A percentile compares a stretch with the other conserved stretches of the same genome.
Evolutionary conservation across 2,329 filamentous ascomycete genomes (phyloP).

Genomic region (Neofusicoccum kwambonambiense): DNA sequence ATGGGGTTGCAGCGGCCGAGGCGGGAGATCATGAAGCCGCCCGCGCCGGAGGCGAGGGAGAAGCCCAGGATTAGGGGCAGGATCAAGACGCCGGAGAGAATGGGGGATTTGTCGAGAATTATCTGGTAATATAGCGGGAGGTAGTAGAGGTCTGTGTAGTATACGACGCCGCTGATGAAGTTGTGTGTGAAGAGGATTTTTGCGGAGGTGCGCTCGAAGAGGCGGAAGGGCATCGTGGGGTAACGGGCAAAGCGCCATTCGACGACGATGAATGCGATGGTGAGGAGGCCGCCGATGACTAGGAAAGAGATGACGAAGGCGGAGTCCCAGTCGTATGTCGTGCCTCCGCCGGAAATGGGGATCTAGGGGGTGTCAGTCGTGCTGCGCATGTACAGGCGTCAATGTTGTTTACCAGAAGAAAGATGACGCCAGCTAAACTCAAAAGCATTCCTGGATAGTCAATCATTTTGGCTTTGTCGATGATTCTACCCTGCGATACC

Average conservation of each 20-base stretch:
- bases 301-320: constrained; percentile 62
- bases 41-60: constrained; percentile 45
- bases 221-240: constrained; percentile 60
- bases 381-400: constrained; percentile 40
- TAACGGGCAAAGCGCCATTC: constrained; percentile 50
- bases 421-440: constrained; percentile 30
- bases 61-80: constrained; percentile 52
- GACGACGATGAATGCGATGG: constrained; percentile 52
- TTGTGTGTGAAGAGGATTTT: constrained; percentile 57
- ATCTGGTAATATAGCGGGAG: constrained; percentile 64
- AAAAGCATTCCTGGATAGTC: constrained; percentile 20
- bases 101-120: constrained; percentile 45
- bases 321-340: constrained; percentile 57
- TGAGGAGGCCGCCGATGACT: constrained; percentile 48
- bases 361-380: constrained; percentile 39
- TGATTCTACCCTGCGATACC: not conserved
- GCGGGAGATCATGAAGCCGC: constrained; percentile 58
- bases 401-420: constrained; percentile 26
- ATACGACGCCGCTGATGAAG: constrained; percentile 61
- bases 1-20: constrained; percentile 37
- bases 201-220: constrained; percentile 57
- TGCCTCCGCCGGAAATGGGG: constrained; percentile 62
- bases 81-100: constrained; percentile 53
- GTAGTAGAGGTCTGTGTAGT: constrained; percentile 61
- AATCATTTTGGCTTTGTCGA: constrained; percentile 11